Evolutionary conservation across 768 basidiomycete genomes (phyloP), one percentile per base, ranked within the genome.

Genomic region (Rhizopogon salebrosus): DNA sequence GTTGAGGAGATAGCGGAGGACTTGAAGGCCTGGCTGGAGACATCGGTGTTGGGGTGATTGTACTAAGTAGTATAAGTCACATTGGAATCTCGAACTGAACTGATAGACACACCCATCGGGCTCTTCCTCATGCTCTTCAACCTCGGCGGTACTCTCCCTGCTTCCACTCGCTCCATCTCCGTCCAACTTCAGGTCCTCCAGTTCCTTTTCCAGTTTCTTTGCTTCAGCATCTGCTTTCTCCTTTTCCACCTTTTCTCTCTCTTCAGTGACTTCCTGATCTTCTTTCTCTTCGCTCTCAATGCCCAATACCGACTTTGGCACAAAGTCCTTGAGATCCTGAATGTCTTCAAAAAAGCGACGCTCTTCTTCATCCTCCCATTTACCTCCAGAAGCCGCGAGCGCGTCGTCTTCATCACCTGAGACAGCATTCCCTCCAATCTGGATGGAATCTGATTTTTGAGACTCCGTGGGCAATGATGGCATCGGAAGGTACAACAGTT

Each of bases 321-420:
- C 92, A 54, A 93, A 92, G 54, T 97, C 92, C 54, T 87, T 87
- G 49, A 98, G 67, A 67, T 98, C 97, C 54, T 89, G 82, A 39
- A 97, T 74, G 55, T 98, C 94, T 64, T 98, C 95, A 60, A 87
- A 98, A 70, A 95, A 98, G 54, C 85, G 76, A 22, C 89, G 77
- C 66, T 98, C 95, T 72, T 99, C 95, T 59, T 98, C 97, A 60
- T 98, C 97, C 67, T 92, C 92, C 97, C 97, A 99, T 67, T 98
- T 94, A 3, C 93, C 89, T 6, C 88, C 86, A 3, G 77, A 71
- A 4, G 68, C 67, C 9, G 74, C 58, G 23, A 72, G 63, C 3
- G 51, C 51, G 41, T 88, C 83, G 7, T 92, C 87, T 10, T 84
- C 83, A 22, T 79, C 83, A 6, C 75, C 73, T 10, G 64, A 62